Base-by-base conservation (phyloP, 2,329 filamentous ascomycete genomes). In the Apiospora kogelbergensis region DNA sequence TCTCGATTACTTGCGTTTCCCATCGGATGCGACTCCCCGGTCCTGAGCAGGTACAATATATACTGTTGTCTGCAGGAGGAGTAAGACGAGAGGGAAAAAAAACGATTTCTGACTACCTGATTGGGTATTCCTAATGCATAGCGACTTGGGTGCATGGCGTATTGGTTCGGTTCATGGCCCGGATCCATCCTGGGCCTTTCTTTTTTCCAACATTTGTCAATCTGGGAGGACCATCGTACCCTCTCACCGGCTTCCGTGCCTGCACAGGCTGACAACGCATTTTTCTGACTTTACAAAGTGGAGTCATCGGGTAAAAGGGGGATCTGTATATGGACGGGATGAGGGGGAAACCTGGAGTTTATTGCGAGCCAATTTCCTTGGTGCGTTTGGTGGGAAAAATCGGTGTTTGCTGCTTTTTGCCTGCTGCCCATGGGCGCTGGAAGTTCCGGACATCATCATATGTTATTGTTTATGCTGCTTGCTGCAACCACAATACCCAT, bases 1-100 rank as follows among this genome's bases (percentile, higher is more conserved):
- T 57, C 70, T 69, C 57, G 73, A 74, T 48, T 75, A 73, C 60
- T 69, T 76, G 69, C 73, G 71, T 53, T 70, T 75, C n/a, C 73
- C 74, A 15, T 24, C 63, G n/a, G 67, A 67, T 69, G 33, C 68
- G 37, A 66, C 45, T 45, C 63, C 68, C 40, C 67, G 48, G 70
- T 37, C 65, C n/a, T 66, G 65, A 66, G 44, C 30, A 40, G 37
- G 9, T 11, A 24, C 41, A 65, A 24, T 41, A 44, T 41, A 44
- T 11, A 33, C 26, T 30, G 30, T 26, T n/a, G 53, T n/a, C 30
- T 60, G 53, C 53, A 37, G 53, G 26, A 60, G 53, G 26, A 60
- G 53, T 26, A 26, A 22, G 53, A 37, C 20, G 30, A 22, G n/a
- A n/a, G n/a, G n/a, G 2, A 33, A 57, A 37, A n/a, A 7, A 26